A percentile compares a stretch with the other conserved stretches of the same genome.
Conservation (phyloP, 129 eudicot species). For the Mikania micrantha region DNA sequence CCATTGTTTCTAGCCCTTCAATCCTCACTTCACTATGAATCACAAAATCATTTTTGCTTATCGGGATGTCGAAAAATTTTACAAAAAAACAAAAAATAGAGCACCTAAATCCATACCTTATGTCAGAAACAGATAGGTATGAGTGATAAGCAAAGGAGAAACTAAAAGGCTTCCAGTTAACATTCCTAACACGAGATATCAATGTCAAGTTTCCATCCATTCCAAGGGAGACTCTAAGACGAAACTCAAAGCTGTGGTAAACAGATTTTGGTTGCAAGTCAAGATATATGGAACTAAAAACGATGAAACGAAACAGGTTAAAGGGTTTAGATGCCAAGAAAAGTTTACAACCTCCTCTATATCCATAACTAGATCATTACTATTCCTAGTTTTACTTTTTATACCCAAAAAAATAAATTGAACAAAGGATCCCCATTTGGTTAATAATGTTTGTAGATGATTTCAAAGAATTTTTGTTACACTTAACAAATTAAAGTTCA, state of each 20-base stretch:
- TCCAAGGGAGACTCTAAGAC: slow-evolving; percentile 73
- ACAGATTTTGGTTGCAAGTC: neutral
- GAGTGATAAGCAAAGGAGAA: slow-evolving; percentile 91
- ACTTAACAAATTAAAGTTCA: neutral
- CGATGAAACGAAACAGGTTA: neutral
- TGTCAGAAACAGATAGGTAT: slow-evolving; percentile 81
- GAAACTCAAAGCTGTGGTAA: slow-evolving; percentile 75
- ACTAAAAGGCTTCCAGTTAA: slow-evolving; percentile 82
- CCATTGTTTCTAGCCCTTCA: slow-evolving; percentile 91
- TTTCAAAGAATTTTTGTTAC: neutral
- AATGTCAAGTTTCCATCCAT: slow-evolving; percentile 65
- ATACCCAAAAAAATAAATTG: neutral
- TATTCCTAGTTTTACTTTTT: neutral
- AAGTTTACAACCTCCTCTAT: neutral
- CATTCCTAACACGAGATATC: slow-evolving; percentile 81
- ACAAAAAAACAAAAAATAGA: neutral
- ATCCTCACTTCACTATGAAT: slow-evolving; percentile 82
- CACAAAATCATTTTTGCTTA: neutral
- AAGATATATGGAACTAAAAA: neutral
- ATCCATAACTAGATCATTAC: neutral
- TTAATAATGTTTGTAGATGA: neutral
- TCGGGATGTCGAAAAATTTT: neutral
- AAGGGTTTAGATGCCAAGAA: neutral
- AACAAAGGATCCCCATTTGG: neutral
- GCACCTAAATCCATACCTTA: slow-evolving; percentile 45